phyloP scores from a whole-genome alignment of 257 asterid genomes.

The Capsicum rhomboideum region DNA sequence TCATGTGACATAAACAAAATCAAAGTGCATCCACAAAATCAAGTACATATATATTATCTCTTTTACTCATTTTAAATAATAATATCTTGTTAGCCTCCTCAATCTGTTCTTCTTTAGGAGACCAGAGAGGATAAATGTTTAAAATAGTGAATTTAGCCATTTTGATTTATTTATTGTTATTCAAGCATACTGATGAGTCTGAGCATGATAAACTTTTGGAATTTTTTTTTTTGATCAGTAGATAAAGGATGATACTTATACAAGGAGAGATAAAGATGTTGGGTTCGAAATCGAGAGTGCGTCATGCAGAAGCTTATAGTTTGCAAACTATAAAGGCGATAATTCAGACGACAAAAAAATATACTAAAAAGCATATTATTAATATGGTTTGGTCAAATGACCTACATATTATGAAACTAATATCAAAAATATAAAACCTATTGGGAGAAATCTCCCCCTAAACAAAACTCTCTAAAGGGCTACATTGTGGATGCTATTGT shows the following conservation, averaged over 20 bases:
- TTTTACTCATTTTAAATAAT: not conserved
- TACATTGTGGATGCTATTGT: too few relatives aligned
- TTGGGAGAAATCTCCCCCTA: too few relatives aligned
- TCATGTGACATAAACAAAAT: conserved; percentile 11
- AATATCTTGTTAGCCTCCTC: not conserved
- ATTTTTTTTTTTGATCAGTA: not conserved
- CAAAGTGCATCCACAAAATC: not conserved
- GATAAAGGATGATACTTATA: not conserved
- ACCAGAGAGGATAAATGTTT: not conserved
- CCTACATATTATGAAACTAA: too few relatives aligned
- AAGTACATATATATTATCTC: not conserved
- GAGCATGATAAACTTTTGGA: not conserved
- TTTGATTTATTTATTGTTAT: not conserved
- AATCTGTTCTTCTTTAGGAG: not conserved
- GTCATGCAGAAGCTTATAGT: too few relatives aligned
- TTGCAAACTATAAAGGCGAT: too few relatives aligned
- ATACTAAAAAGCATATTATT: too few relatives aligned
- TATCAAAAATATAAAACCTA: too few relatives aligned
- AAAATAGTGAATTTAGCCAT: not conserved
- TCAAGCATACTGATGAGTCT: not conserved
- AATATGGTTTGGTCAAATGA: too few relatives aligned
- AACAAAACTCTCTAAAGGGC: too few relatives aligned
- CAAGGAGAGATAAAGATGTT: too few relatives aligned
- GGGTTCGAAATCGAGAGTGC: too few relatives aligned
- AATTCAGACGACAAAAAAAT: too few relatives aligned